These are phyloP conservation scores for Neospora caninum DNA, from an alignment of 169 alveolate genomes.

Conservation along the genomic window DNA sequence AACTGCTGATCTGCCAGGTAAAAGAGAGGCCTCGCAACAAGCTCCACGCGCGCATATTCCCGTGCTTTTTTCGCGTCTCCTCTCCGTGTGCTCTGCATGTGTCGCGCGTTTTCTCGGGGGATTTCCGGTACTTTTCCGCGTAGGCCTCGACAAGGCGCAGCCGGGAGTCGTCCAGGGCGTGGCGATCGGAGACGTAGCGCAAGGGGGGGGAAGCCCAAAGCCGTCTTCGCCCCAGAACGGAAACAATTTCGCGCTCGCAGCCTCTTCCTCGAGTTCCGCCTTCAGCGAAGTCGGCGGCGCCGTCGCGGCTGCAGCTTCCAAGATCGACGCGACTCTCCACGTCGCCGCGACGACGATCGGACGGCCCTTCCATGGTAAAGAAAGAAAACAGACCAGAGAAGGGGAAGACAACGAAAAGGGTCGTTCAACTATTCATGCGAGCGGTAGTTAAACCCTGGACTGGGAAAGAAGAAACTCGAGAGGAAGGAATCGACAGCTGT, in stretches of 20 bases:
- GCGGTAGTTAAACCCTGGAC: too few relatives aligned
- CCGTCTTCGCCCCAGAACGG: neutral
- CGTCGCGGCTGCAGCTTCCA: neutral
- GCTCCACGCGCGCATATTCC: too few relatives aligned
- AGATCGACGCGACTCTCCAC: neutral
- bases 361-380: neutral
- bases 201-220: neutral
- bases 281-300: constrained; percentile 11
- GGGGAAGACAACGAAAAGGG: neutral
- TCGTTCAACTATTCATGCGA: too few relatives aligned
- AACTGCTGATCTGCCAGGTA: too few relatives aligned
- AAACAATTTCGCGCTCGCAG: neutral
- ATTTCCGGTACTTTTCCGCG: neutral
- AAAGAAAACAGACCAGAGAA: neutral
- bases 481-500: too few relatives aligned
- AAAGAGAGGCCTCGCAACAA: too few relatives aligned
- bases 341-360: constrained; percentile 28
- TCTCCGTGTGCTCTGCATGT: too few relatives aligned
- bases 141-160: neutral
- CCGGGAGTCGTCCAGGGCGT: neutral
- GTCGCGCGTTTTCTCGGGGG: neutral
- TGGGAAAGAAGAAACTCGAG: too few relatives aligned
- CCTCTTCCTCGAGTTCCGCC: neutral
- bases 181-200: neutral
- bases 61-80: neutral